A percentile compares a stretch with the other conserved stretches of the same genome.
phyloP scores from a whole-genome alignment of 306 rosid species.

The Oxytropis ochrocephala region DNA sequence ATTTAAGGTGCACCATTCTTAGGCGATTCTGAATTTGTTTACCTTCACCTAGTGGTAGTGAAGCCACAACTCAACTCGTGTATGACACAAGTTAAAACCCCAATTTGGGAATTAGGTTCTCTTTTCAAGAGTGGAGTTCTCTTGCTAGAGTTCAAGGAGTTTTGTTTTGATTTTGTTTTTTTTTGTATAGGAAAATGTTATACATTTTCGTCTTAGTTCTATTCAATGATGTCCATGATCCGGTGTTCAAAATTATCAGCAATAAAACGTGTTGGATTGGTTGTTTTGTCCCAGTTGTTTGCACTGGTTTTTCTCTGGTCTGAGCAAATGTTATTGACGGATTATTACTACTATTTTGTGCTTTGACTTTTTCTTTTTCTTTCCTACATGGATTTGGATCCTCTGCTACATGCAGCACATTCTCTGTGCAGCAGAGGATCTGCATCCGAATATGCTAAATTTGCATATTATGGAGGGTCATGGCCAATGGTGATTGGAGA shows the following conservation, averaged over 20 bases:
- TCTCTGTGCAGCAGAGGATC: too few relatives aligned
- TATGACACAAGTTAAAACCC: not conserved
- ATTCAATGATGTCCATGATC: not conserved
- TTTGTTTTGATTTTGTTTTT: not conserved
- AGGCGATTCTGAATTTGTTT: slow-evolving; percentile 6
- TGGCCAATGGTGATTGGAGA: not conserved
- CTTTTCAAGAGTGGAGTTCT: not conserved
- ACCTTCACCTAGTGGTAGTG: slow-evolving; percentile 20
- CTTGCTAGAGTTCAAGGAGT: slow-evolving; percentile 6
- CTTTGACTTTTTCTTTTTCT: not conserved
- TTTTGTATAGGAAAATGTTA: slow-evolving; percentile 21
- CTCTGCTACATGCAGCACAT: too few relatives aligned
- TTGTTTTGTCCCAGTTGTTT: not conserved
- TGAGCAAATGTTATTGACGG: not conserved
- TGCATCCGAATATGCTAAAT: not conserved
- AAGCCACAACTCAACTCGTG: not conserved
- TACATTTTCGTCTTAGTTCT: slow-evolving; percentile 13
- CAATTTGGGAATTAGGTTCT: slow-evolving; percentile 17
- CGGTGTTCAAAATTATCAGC: slow-evolving; percentile 12
- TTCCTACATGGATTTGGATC: not conserved
- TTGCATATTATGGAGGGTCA: not conserved
- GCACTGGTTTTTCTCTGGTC: not conserved
- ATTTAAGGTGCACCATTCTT: slow-evolving; percentile 26
- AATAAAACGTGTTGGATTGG: not conserved
- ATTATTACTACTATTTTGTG: not conserved